Evolutionary conservation across 345 rosid species (phyloP).

Genomic region (Bruguiera sexangula): DNA sequence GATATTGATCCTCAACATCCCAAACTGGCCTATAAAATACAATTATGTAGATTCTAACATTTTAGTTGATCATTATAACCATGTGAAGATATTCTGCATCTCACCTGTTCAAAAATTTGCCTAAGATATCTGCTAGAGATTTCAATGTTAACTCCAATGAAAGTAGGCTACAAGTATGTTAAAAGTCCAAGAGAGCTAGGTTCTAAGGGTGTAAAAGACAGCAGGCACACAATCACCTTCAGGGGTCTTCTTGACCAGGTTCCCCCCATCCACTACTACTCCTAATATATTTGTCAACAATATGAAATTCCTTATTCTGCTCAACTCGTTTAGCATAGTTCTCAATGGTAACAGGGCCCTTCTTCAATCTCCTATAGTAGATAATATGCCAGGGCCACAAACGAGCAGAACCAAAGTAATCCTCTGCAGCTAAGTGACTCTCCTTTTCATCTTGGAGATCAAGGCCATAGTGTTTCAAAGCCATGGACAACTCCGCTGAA

Average conservation of each 20-base stretch:
- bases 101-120: conserved; percentile 31
- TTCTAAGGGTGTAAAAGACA: neutral
- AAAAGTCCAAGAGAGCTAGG: conserved; percentile 2
- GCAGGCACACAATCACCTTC: conserved; percentile 10
- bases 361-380: conserved; percentile 47
- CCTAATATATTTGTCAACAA: conserved; percentile 44
- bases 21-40: conserved; percentile 5
- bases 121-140: conserved; percentile 12
- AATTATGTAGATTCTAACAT: conserved; percentile 1
- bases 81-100: conserved; percentile 9
- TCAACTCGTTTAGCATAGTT: conserved; percentile 44
- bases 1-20: conserved; percentile 1
- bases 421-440: conserved; percentile 27
- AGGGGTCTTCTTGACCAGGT: conserved; percentile 13
- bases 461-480: conserved; percentile 43
- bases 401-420: conserved; percentile 45
- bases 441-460: conserved; percentile 27
- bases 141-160: conserved; percentile 17
- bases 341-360: conserved; percentile 41
- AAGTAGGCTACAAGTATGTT: conserved; percentile 6
- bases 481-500: conserved; percentile 34
- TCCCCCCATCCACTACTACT: conserved; percentile 55
- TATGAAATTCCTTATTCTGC: conserved; percentile 43
- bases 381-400: conserved; percentile 51
- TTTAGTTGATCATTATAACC: neutral